These are phyloP conservation scores for Blastocystis sp. DNA, from an alignment of 352 stramenopile species.

Conservation along the genomic window DNA sequence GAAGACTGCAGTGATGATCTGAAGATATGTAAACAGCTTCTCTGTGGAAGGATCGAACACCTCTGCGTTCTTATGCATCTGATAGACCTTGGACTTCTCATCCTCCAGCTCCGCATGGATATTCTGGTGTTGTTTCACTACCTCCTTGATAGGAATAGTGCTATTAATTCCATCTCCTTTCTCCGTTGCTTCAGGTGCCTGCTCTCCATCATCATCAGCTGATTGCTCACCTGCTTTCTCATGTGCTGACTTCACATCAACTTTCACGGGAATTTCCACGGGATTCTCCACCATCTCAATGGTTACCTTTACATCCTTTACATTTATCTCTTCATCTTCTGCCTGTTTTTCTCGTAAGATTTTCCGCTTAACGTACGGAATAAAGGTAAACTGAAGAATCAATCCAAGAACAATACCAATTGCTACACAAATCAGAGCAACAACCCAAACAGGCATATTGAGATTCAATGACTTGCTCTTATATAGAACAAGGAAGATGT, in stretches of 20 bases:
- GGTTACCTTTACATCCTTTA: slow-evolving; percentile 32
- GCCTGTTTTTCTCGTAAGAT: slow-evolving; percentile 6
- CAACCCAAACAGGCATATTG: slow-evolving; percentile 22
- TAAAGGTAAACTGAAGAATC: slow-evolving; percentile 54
- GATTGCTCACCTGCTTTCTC: not conserved
- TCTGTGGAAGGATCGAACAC: slow-evolving; percentile 73
- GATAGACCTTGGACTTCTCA: slow-evolving; percentile 69
- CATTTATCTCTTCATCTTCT: not conserved
- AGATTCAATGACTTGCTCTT: slow-evolving; percentile 69
- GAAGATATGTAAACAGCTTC: slow-evolving; percentile 73
- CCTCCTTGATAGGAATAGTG: not conserved
- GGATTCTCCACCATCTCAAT: slow-evolving; percentile 34
- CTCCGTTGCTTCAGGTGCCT: not conserved
- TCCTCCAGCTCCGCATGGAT: slow-evolving; percentile 69
- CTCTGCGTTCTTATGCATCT: slow-evolving; percentile 71
- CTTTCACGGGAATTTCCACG: not conserved
- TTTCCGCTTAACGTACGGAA: slow-evolving; percentile 48
- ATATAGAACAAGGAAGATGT: slow-evolving; percentile 72
- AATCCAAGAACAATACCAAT: slow-evolving; percentile 29
- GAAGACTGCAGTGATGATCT: slow-evolving; percentile 74
- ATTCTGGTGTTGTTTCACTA: slow-evolving; percentile 60
- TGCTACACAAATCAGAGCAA: not conserved
- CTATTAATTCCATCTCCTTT: not conserved
- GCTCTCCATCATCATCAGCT: not conserved
- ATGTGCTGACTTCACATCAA: not conserved